A percentile compares a stretch with the other conserved stretches of the same genome.
These are phyloP conservation scores for Aspergillus persii DNA, from an alignment of 2,329 filamentous ascomycete species.

Conservation along the genomic window DNA sequence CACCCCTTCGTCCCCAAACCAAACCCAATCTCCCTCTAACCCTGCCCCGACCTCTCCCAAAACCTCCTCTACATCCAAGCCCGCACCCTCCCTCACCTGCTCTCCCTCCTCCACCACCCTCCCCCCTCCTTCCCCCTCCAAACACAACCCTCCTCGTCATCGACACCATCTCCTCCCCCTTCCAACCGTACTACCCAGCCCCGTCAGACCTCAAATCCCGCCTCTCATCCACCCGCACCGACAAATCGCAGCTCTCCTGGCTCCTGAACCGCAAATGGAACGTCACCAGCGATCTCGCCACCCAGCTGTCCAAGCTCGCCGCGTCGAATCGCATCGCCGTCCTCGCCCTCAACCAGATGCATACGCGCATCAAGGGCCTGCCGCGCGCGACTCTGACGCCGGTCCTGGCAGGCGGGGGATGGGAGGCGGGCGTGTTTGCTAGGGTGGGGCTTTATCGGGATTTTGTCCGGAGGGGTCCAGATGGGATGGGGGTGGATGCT, in stretches of 20 bases:
- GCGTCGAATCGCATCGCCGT: constrained; percentile 70
- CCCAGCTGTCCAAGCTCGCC: constrained; percentile 66
- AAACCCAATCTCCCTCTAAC: constrained; percentile 7
- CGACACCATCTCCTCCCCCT: constrained; percentile 72
- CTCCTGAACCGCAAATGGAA: constrained; percentile 46
- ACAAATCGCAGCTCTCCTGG: constrained; percentile 43
- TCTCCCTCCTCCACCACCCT: constrained; percentile 72
- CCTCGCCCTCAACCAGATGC: constrained; percentile 74
- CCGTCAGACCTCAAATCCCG: constrained; percentile 38
- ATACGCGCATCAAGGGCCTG: constrained; percentile 72
- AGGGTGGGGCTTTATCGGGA: constrained; percentile 78
- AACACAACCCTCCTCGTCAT: constrained; percentile 70
- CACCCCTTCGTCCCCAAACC: constrained; percentile 3
- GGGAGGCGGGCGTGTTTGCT: constrained; percentile 75
- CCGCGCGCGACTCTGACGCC: constrained; percentile 67
- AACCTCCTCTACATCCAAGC: constrained; percentile 65
- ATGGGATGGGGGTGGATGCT: constrained; percentile 6
- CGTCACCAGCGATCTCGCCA: constrained; percentile 65
- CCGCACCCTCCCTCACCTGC: constrained; percentile 60
- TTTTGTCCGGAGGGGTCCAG: constrained; percentile 52
- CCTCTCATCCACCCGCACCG: constrained; percentile 29
- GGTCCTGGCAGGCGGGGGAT: constrained; percentile 70
- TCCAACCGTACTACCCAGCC: constrained; percentile 75
- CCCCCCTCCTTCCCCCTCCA: constrained; percentile 57
- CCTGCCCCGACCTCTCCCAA: constrained; percentile 30